Percentiles rank a stretch among this genome's conserved stretches.
Conservation (phyloP, 2,329 filamentous ascomycete genomes). For the Pyrenochaeta sp. region DNA sequence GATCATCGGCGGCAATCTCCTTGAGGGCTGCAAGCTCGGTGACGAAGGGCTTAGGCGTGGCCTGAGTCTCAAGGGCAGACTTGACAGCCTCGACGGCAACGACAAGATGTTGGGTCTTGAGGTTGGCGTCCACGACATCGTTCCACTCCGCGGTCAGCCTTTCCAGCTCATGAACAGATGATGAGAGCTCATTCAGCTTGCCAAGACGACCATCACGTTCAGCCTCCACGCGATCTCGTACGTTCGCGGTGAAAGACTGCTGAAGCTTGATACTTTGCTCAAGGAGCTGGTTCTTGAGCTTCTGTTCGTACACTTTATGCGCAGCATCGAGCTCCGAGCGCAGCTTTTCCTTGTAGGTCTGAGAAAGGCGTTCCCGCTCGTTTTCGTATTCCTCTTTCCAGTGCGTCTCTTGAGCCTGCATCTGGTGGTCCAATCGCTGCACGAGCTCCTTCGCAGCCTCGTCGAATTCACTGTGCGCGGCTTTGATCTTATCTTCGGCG, state of each 20-base stretch:
- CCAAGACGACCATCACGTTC: slow-evolving; percentile 88
- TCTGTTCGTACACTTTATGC: slow-evolving; percentile 81
- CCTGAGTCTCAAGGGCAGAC: slow-evolving; percentile 77
- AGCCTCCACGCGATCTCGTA: slow-evolving; percentile 82
- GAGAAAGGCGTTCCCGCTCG: slow-evolving; percentile 81
- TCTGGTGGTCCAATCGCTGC: slow-evolving; percentile 82
- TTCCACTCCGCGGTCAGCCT: slow-evolving; percentile 90
- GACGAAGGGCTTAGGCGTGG: slow-evolving; percentile 83
- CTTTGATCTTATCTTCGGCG: slow-evolving; percentile 77
- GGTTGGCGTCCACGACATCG: slow-evolving; percentile 85
- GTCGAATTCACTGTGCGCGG: slow-evolving; percentile 81
- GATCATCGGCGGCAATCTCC: slow-evolving; percentile 84
- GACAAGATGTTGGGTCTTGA: slow-evolving; percentile 94
- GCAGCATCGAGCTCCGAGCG: slow-evolving; percentile 81
- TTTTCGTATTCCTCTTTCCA: slow-evolving; percentile 89
- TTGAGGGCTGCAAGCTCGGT: slow-evolving; percentile 93
- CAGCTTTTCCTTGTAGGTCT: slow-evolving; percentile 81
- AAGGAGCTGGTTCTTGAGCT: slow-evolving; percentile 82
- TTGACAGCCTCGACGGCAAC: slow-evolving; percentile 94
- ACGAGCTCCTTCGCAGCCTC: slow-evolving; percentile 87
- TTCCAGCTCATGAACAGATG: slow-evolving; percentile 83
- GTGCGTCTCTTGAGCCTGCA: slow-evolving; percentile 79
- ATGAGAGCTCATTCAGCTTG: slow-evolving; percentile 81
- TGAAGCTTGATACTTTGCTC: slow-evolving; percentile 92
- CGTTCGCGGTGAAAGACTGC: slow-evolving; percentile 79